Conservation (phyloP, 108 stramenopile species). For the Phaeodactylum tricornutum region DNA sequence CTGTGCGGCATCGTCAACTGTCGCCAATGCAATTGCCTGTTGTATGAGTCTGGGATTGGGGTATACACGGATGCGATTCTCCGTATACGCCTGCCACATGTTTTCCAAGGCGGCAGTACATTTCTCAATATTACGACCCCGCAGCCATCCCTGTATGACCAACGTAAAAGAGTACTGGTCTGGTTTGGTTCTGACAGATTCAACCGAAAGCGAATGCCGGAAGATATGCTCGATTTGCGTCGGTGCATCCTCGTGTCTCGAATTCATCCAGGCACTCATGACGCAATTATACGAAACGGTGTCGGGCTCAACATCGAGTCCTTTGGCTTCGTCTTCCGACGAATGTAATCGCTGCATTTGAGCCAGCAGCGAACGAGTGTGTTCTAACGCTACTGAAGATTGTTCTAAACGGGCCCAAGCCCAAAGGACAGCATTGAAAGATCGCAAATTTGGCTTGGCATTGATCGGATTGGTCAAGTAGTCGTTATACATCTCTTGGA, state of each 20-base stretch:
- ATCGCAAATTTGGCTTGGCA: not conserved
- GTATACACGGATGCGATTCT: no score
- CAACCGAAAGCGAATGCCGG: not conserved
- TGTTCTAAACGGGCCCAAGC: not conserved
- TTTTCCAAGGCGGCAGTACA: not conserved
- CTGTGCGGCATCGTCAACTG: no score
- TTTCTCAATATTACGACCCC: not conserved
- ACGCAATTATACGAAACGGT: slow-evolving; percentile 3
- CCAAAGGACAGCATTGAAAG: not conserved
- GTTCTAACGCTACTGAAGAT: not conserved
- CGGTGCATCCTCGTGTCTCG: no score
- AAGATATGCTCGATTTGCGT: not conserved
- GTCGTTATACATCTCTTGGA: not conserved
- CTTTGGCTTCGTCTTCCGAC: not conserved
- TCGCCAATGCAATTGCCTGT: no score
- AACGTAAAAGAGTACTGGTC: not conserved
- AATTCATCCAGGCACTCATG: slow-evolving; percentile 4
- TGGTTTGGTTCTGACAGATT: not conserved
- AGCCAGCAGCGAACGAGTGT: not conserved
- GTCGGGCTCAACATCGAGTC: not conserved
- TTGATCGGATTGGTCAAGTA: not conserved
- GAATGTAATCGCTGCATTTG: not conserved
- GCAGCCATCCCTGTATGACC: not conserved
- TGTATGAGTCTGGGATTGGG: no score
- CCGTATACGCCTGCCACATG: no score